phyloP scores from a whole-genome alignment of 192 early-diverging fungal genomes.

The Podila horticola region DNA sequence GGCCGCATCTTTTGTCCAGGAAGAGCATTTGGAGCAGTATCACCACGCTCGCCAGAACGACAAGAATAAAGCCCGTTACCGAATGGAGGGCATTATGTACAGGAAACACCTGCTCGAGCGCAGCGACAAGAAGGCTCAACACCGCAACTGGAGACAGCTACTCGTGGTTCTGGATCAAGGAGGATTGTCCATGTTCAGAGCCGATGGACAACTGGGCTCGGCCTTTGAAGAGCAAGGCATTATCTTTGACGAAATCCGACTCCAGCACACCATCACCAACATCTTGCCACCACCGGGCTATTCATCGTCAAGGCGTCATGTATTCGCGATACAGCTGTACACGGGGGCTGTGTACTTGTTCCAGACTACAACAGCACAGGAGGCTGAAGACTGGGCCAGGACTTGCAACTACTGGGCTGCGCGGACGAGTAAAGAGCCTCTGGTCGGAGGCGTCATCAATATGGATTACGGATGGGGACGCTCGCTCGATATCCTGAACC shows the following conservation, averaged over 20 bases:
- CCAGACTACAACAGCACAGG: slow-evolving; percentile 77
- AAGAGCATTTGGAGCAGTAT: slow-evolving; percentile 13
- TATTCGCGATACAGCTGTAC: slow-evolving; percentile 86
- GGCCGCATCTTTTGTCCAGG: not conserved
- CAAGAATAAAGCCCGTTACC: slow-evolving; percentile 42
- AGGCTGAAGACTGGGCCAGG: slow-evolving; percentile 84
- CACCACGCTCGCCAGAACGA: slow-evolving; percentile 6
- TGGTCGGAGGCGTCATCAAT: slow-evolving; percentile 88
- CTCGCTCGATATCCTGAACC: slow-evolving; percentile 42
- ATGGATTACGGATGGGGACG: slow-evolving; percentile 95
- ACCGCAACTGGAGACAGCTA: slow-evolving; percentile 89
- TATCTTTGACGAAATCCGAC: slow-evolving; percentile 55
- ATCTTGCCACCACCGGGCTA: slow-evolving; percentile 89
- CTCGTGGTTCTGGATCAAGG: slow-evolving; percentile 79
- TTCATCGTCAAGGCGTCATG: slow-evolving; percentile 75
- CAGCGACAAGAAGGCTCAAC: slow-evolving; percentile 79
- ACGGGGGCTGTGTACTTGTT: slow-evolving; percentile 93
- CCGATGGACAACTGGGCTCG: slow-evolving; percentile 57
- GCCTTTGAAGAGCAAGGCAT: slow-evolving; percentile 50
- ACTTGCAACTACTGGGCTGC: slow-evolving; percentile 97
- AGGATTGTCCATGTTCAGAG: slow-evolving; percentile 85
- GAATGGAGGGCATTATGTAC: slow-evolving; percentile 83
- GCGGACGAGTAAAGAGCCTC: slow-evolving; percentile 87
- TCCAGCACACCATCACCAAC: slow-evolving; percentile 88
- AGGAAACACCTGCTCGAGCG: slow-evolving; percentile 88